Conservation (phyloP, 1,284 basidiomycete genomes). For the Sporisorium scitamineum region DNA sequence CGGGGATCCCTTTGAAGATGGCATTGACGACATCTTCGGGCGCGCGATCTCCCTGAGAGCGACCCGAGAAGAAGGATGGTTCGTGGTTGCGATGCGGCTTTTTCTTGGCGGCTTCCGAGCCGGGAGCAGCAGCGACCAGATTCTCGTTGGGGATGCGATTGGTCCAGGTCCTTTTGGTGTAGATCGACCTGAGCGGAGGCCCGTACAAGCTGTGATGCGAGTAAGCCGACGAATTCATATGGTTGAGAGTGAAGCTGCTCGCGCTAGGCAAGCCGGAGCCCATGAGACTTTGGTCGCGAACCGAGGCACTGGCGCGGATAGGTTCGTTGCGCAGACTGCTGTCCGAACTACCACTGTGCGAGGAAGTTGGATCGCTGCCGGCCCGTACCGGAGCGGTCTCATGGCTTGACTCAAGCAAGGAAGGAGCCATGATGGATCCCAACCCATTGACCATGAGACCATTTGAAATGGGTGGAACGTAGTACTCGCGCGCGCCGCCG, state of each 20-base stretch:
- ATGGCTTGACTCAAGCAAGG: conserved; percentile 15
- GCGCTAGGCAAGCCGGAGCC: conserved; percentile 31
- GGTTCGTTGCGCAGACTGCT: conserved; percentile 40
- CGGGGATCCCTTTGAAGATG: conserved; percentile 51
- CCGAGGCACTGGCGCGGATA: conserved; percentile 16
- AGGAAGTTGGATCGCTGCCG: conserved; percentile 8
- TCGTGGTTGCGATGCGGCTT: conserved; percentile 16
- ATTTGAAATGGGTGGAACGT: conserved; percentile 70
- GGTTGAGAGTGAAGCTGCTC: conserved; percentile 35
- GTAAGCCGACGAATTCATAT: conserved; percentile 16
- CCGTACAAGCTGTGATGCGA: conserved; percentile 35
- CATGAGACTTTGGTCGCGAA: conserved; percentile 23
- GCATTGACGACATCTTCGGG: conserved; percentile 56
- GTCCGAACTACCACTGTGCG: conserved; percentile 26
- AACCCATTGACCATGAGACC: conserved; percentile 56
- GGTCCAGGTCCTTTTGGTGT: conserved; percentile 37
- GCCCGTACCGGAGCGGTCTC: not conserved
- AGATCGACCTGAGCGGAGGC: conserved; percentile 36
- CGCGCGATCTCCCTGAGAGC: conserved; percentile 41
- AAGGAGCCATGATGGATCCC: conserved; percentile 26
- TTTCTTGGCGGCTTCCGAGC: conserved; percentile 15
- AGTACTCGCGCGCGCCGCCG: conserved; percentile 75
- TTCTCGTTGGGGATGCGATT: conserved; percentile 43
- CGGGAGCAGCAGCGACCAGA: conserved; percentile 23
- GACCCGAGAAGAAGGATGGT: conserved; percentile 24